Base-by-base conservation (phyloP, 2,329 filamentous ascomycete species). In the Paraphoma chrysanthemicola region DNA sequence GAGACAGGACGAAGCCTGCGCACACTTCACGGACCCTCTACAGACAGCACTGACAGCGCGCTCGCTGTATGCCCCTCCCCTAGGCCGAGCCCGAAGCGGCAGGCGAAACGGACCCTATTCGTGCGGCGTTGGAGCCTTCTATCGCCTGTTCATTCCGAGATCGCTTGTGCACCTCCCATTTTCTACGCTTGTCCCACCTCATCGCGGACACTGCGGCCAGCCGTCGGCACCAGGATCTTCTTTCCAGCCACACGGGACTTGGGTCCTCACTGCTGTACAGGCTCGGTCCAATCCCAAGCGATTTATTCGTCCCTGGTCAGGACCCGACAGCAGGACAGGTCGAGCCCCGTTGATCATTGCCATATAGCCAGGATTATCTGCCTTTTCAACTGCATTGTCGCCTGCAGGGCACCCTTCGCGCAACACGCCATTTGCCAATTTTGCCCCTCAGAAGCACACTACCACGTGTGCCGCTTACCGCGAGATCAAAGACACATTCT, bases 391-490 rank as follows among this genome's bases (percentile, higher is more conserved):
- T 52, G 51, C 45, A 47, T 52, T 54, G 41, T 59, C 53, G 59
- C 59, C 54, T 57, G 45, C 48, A 57, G 41, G 54, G 49, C 48
- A 58, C n/a, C 46, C 50, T 52, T 51, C 58, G 57, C 60, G 57
- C 57, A 56, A 62, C 56, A 52, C 62, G 62, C 64, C 67, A 33
- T 14, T 36, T 38, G 16, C 16, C 41, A 33, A 67, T 61, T 56
- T 57, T 62, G 56, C 67, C 66, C 64, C 63, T 66, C 68, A 56
- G 62, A 64, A 62, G 46, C 60, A 56, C 52, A 48, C 44, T 60
- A 60, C 59, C 68, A 71, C 68, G 68, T 73, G 71, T 67, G 55
- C 56, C 42, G 63, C 62, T 59, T 57, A 56, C 58, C 52, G 47
- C 54, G 43, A 64, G 56, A 28, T 60, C 53, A 58, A 59, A 63